Base-by-base conservation (phyloP, 2,329 filamentous ascomycete genomes). In the Amesomyces nigricolor region DNA sequence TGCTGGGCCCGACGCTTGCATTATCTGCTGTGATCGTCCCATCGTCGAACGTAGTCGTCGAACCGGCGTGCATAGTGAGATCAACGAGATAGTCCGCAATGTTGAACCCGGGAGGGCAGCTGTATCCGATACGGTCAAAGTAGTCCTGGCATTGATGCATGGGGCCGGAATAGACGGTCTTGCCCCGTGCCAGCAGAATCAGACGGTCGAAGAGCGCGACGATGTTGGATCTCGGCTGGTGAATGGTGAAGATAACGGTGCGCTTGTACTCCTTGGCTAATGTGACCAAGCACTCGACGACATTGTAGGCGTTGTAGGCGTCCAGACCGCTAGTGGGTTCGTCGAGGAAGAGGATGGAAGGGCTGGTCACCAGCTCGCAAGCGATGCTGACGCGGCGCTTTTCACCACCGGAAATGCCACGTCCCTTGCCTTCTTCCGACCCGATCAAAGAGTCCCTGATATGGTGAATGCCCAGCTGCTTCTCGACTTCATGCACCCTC, bases 51-150 rank as follows among this genome's bases (percentile, higher is more conserved):
- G 82, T 73, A 6, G 79, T 74, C 17, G 77, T 80, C 44, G 79
- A 77, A 56, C 88, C 83, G 22, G 91, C 91, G 69, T 99, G 94
- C 92, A 99, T 97, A 0, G 94, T 97, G 40, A 99, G 78, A 69
- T 99, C 94, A 30, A 99, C 91, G 5, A 99, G 81, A 67, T 96
- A 99, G 70, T 99, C 94, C 4, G 94, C 94, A 71, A 99, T 97
- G 66, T 99, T 99, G 80, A 97, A 99, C 2, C 95, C 95, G 22
- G 91, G 87, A 10, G 94, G 94, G 67, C 95, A 99, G 47, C 88
- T 78, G 70, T 96, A 99, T 43, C 94, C 95, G 58, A 96, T 86
- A 46, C 84, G 80, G 66, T 96, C 90, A 65, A 99, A 99, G 68
- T 96, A 99, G 17, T 82, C 77, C 69, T 99, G 94, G 68, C 94